phyloP scores from a whole-genome alignment of 306 rosid species.

The Quercus berberidifolia region DNA sequence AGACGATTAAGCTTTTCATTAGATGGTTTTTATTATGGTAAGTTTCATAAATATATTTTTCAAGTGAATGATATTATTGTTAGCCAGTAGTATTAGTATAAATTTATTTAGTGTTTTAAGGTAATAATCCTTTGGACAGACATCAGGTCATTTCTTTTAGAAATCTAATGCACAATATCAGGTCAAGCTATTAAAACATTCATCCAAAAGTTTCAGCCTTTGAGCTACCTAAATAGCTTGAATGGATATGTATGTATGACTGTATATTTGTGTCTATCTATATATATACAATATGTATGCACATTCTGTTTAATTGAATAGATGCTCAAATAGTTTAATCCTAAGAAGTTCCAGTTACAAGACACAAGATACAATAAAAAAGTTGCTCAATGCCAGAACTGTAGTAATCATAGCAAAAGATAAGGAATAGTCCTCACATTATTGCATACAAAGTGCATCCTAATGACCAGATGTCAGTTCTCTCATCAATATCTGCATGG shows the following conservation, averaged over 20 bases:
- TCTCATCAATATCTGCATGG: constrained; percentile 80
- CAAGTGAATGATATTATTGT: neutral
- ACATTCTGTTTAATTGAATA: neutral
- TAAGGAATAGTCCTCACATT: constrained; percentile 58
- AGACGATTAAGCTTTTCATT: too few species aligned
- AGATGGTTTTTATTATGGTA: neutral
- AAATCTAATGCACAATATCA: neutral
- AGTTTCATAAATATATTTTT: neutral
- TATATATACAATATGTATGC: neutral
- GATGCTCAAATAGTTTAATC: neutral
- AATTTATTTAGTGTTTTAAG: neutral
- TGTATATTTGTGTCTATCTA: neutral
- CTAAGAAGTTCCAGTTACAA: neutral
- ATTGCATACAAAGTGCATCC: constrained; percentile 98
- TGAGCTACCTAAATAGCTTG: neutral
- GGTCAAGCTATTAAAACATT: too few species aligned
- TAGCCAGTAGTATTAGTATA: neutral
- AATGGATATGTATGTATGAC: neutral
- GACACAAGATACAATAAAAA: neutral
- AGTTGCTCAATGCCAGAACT: constrained; percentile 6
- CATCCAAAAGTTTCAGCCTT: neutral
- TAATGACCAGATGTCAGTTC: constrained; percentile 95
- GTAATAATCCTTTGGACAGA: neutral
- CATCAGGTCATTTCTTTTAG: neutral
- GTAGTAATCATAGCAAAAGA: constrained; percentile 2